Evolutionary conservation across 176 grass and related monocot species (phyloP).

Genomic region (Zea mays): Zm-B73-REFERENCE-NAM-5.0 NC_050097.1:236473001-236473500

Average conservation of each 20-base stretch:
- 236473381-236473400: constrained; percentile 39
- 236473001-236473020: no score
- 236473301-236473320: constrained; percentile 95
- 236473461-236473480: constrained; percentile 2
- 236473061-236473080: constrained; percentile 5
- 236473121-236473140: neutral
- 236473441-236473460: neutral
- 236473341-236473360: constrained; percentile 97
- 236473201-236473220: neutral
- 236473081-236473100: constrained; percentile 24
- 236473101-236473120: constrained; percentile 31
- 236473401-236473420: constrained; percentile 16
- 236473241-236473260: constrained; percentile 85
- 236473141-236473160: no score
- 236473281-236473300: constrained; percentile 89
- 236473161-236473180: no score
- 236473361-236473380: constrained; percentile 92
- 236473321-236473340: constrained; percentile 87
- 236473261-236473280: constrained; percentile 81
- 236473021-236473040: neutral
- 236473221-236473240: constrained; percentile 7
- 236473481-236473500: constrained; percentile 51
- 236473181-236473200: neutral
- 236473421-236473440: neutral
- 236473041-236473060: neutral